Base-by-base conservation (phyloP, 192 early-diverging fungal species). In the Coemansia sp. region DNA sequence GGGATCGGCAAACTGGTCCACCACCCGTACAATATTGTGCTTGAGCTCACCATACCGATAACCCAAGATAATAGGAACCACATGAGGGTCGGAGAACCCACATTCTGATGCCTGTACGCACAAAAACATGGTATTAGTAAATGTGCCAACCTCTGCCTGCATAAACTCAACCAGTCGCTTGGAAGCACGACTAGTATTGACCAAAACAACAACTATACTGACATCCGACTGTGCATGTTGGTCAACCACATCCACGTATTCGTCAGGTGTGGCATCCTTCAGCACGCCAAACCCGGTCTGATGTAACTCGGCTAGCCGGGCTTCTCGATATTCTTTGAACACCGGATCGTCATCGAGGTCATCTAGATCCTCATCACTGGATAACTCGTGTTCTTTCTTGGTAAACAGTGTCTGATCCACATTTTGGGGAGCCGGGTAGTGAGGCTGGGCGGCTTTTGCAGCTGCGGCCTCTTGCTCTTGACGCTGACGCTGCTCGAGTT, bases 171-270 rank as follows among this genome's bases (percentile, higher is more conserved):
- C 63, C n/a, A 79, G 37, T 11, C 76, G 52, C 37, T 24, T 24
- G 4, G 76, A 73, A 7, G 49, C 64, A 7, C n/a, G 18, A 24
- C 50, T 37, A 21, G 23, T 34, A n/a, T 65, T 56, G 1, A 73
- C 58, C 47, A 79, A 36, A 3, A 67, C 20, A 40, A 70, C 57
- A 0, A 51, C 49, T 0, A 78, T 58, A 1, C 28, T 23, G n/a
- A 42, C 25, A 15, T 56, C 63, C 18, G 66, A 58, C 4, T 59
- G 57, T 17, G 62, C 63, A 18, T 52, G 56, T 58, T 64, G 48
- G 25, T 79, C 76, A 46, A 79, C 76, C 36, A 70, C 67, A 10
- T 79, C 70, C 28, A 67, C 76, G 34, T 73, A 79, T 47, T 79
- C 70, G 2, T 65, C 66, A 20, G 76, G 70, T 5, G 60, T 56